A percentile compares a stretch with the other conserved stretches of the same genome.
These are phyloP conservation scores for Pelargonium citronellum DNA, from an alignment of 441 rosid species.

Conservation along the genomic window DNA sequence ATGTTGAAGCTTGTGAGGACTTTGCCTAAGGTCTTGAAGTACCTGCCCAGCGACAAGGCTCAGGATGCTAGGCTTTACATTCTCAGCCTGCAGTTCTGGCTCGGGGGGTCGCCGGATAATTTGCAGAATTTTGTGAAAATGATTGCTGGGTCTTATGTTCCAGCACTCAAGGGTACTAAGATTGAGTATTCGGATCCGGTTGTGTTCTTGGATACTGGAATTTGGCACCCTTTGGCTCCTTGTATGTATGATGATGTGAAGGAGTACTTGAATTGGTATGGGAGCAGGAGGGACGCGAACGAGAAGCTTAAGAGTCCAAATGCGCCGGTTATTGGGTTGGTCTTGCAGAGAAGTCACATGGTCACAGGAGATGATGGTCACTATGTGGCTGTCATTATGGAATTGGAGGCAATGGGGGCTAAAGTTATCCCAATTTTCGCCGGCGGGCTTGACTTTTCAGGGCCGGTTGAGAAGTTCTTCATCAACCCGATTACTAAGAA, in stretches of 20 bases:
- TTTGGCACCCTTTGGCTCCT: constrained; percentile 98
- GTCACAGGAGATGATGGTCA: constrained; percentile 97
- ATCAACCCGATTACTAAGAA: constrained; percentile 60
- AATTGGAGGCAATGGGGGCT: constrained; percentile 93
- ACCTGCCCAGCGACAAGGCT: constrained; percentile 89
- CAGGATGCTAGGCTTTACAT: constrained; percentile 95
- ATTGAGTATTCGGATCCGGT: constrained; percentile 91
- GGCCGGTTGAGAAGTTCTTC: constrained; percentile 79
- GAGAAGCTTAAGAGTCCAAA: constrained; percentile 58
- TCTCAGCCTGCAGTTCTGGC: constrained; percentile 20
- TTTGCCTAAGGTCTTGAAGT: constrained; percentile 83
- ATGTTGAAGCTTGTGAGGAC: constrained; percentile 95
- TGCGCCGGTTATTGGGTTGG: constrained; percentile 75
- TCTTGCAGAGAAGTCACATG: constrained; percentile 94
- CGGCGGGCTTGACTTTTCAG: constrained; percentile 91
- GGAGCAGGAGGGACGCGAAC: constrained; percentile 67
- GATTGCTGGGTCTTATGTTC: constrained; percentile 90
- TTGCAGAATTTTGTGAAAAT: constrained; percentile 90
- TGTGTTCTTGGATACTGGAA: constrained; percentile 78
- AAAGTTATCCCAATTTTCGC: constrained; percentile 92
- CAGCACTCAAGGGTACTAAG: constrained; percentile 67
- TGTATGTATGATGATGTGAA: constrained; percentile 90
- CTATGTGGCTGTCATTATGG: constrained; percentile 98
- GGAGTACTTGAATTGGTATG: constrained; percentile 94
- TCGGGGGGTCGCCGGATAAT: constrained; percentile 81